Conservation (phyloP, 2,329 filamentous ascomycete species). For the Colletotrichum truncatum region DNA sequence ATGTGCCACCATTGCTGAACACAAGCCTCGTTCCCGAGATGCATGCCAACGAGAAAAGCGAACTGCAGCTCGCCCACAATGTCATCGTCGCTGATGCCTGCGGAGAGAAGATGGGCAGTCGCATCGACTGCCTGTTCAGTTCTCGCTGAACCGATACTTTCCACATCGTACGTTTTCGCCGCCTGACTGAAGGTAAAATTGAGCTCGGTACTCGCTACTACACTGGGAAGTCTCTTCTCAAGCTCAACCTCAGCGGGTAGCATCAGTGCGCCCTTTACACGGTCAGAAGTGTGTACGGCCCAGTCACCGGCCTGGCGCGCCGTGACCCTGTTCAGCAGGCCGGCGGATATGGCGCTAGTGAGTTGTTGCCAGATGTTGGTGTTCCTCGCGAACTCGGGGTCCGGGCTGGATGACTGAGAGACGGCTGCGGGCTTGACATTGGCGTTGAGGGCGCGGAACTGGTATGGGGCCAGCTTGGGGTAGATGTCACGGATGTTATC, state of each 20-base stretch:
- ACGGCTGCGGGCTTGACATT: constrained; percentile 6
- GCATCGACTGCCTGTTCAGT: constrained; percentile 58
- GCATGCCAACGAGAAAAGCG: constrained; percentile 64
- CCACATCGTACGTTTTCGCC: constrained; percentile 51
- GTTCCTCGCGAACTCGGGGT: constrained; percentile 35
- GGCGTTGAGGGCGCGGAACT: constrained; percentile 41
- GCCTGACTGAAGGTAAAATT: constrained; percentile 57
- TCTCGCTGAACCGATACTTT: constrained; percentile 45
- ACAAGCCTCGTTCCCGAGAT: constrained; percentile 67
- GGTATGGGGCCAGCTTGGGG: constrained; percentile 55
- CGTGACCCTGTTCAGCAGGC: constrained; percentile 57
- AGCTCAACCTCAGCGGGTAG: constrained; percentile 50
- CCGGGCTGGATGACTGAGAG: constrained; percentile 27
- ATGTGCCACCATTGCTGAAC: constrained; percentile 71
- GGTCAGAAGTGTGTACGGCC: constrained; percentile 63
- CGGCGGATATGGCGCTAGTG: constrained; percentile 55
- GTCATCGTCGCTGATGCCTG: constrained; percentile 46
- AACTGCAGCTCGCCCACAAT: constrained; percentile 70
- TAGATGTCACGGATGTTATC: constrained; percentile 50
- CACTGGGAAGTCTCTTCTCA: constrained; percentile 46
- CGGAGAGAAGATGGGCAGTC: constrained; percentile 54
- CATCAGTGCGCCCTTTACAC: constrained; percentile 52
- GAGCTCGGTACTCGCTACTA: constrained; percentile 48
- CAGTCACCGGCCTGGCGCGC: constrained; percentile 53
- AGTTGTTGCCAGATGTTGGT: constrained; percentile 60